These are phyloP conservation scores for Sporisorium scitamineum DNA, from an alignment of 1,284 basidiomycete genomes.

Conservation along the genomic window DNA sequence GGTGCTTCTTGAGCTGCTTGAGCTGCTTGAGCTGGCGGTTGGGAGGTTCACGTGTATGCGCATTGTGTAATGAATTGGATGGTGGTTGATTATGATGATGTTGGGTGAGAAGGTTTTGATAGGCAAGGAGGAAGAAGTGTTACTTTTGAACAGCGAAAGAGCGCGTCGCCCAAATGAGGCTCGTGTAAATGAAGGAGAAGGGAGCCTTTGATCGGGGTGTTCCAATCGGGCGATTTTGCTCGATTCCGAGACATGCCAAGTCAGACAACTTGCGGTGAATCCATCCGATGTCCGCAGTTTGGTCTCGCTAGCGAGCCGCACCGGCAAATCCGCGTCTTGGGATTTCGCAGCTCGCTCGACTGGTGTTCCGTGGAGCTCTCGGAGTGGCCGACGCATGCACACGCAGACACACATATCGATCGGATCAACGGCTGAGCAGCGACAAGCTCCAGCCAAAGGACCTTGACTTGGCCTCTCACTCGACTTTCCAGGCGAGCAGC, in stretches of 20 bases:
- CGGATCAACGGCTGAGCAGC: no score
- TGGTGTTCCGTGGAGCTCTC: neutral
- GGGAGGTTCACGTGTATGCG: conserved; percentile 45
- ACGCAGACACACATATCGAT: no score
- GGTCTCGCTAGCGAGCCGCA: neutral
- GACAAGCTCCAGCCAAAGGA: no score
- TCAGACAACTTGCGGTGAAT: no score
- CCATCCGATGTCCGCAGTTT: no score
- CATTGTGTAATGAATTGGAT: conserved; percentile 11
- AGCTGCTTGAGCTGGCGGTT: neutral
- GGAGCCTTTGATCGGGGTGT: no score
- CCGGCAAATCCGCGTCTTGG: neutral
- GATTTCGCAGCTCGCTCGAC: neutral
- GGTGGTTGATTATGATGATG: neutral
- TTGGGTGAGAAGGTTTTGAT: neutral
- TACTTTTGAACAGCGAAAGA: conserved; percentile 18
- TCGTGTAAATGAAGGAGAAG: conserved; percentile 23
- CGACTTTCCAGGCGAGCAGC: no score
- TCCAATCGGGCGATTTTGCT: neutral
- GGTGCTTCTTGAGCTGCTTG: neutral
- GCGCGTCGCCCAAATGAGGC: conserved; percentile 36
- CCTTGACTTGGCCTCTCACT: no score
- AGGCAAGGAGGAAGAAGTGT: conserved; percentile 10
- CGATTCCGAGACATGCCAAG: no score
- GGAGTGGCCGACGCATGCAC: neutral